Evolutionary conservation across 306 rosid species (phyloP).

Genomic region (Malus sylvestris): DNA sequence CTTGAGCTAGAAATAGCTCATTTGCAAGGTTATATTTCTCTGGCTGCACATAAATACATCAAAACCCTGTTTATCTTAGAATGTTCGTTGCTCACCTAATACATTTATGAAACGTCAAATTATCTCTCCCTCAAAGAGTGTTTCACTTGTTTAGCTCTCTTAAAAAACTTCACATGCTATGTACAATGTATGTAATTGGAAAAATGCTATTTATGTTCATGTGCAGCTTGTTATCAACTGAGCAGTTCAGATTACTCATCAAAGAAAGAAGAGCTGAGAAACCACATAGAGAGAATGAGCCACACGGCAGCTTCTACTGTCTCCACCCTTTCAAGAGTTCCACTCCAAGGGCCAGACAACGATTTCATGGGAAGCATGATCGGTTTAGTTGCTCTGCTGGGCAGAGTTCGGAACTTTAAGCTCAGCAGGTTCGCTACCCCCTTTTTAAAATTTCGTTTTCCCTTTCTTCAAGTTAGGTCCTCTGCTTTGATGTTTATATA

Average conservation of each 20-base stretch:
- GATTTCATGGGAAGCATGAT: slow-evolving; percentile 33
- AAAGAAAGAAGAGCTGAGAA: slow-evolving; percentile 29
- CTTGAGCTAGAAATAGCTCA: slow-evolving; percentile 14
- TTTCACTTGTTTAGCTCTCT: not conserved
- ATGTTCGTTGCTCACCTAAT: not conserved
- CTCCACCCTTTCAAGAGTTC: slow-evolving; percentile 13
- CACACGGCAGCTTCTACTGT: slow-evolving; percentile 38
- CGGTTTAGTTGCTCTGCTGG: slow-evolving; percentile 55
- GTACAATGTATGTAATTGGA: not conserved
- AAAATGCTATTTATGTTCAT: not conserved
- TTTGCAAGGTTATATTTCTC: slow-evolving; percentile 37
- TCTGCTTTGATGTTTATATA: not conserved
- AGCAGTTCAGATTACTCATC: not conserved
- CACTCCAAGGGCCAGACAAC: not conserved
- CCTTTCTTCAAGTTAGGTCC: not conserved
- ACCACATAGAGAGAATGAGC: slow-evolving; percentile 24
- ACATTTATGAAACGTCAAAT: not conserved
- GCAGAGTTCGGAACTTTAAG: slow-evolving; percentile 34
- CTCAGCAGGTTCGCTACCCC: slow-evolving; percentile 51
- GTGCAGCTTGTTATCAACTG: slow-evolving; percentile 21
- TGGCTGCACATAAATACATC: not conserved
- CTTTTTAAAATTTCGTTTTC: not conserved
- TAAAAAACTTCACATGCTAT: not conserved
- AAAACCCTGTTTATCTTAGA: not conserved
- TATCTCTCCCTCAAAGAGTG: not conserved